Evolutionary conservation across 2,329 filamentous ascomycete genomes (phyloP), one percentile per base, ranked within the genome.

Genomic region (Phyllachora maydis): DNA sequence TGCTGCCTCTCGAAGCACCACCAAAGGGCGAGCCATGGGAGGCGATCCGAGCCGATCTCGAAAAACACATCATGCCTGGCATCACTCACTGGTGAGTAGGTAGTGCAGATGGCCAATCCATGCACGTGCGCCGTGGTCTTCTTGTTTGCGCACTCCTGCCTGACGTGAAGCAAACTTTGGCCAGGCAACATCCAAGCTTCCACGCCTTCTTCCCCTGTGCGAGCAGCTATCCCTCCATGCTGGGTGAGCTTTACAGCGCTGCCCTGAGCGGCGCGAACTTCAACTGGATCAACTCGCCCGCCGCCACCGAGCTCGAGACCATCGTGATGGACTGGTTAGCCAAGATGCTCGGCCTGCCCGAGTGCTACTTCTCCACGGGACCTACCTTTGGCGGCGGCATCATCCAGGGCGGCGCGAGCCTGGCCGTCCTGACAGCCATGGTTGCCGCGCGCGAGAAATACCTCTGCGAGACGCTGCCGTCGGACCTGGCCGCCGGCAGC

Each of bases 241-340:
- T 95, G 8, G 85, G 81, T 11, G 85, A 95, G 50, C 70, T 95
- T 54, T 95, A 92, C 56, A 79, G 70, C 20, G 72, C 78, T 4
- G 75, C 81, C 5, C 83, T 93, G 49, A 88, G 71, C 8, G 78
- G 78, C 10, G 81, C 85, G 1, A 81, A 81, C 18, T 95, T 95
- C 59, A 95, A 95, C 50, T 95, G 85, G 85, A 70, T 93, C 32
- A 93, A 85, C 50, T 82, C 73, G 5, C 85, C 85, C 1, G 82
- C 77, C 5, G 73, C 88, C 11, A 95, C 85, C 0, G 85, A 95
- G 51, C 62, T 95, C 22, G 85, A 95, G 56, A 92, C 83, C 0
- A 62, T 93, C 13, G 74, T 92, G 20, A 61, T 93, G 44, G 85
- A 95, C 48, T 95, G 85, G 83, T 53, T 93, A 4, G 79, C 74